Base-by-base conservation (phyloP, 768 basidiomycete genomes). In the Leucocoprinus leucothites region DNA sequence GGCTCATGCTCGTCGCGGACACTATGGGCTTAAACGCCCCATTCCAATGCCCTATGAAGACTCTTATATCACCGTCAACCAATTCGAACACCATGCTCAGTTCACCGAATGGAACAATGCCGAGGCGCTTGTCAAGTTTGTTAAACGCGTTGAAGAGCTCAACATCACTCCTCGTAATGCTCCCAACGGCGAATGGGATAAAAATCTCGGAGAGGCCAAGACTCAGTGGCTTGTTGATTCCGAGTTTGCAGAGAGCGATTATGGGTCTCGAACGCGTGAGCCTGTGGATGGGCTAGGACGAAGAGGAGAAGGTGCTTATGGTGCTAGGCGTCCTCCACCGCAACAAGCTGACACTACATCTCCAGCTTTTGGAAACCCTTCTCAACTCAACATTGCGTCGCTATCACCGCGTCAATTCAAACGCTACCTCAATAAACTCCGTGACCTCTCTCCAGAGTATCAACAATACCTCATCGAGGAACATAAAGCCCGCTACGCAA, bases 21-120 rank as follows among this genome's bases (percentile, higher is more conserved):
- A 92, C 72, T 95, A 84, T 81, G 92, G 92, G 21, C 74, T 94
- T 58, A 95, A 95, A 69, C 86, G 91, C 0, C 87, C 90, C 21
- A 80, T 94, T 21, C 74, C 88, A 2, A 71, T 87, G 44, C 81
- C 86, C 51, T 80, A 82, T 28, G 79, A 80, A 44, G 76, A 82
- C 58, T 81, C 83, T 9, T 82, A 78, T 62, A 82, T 94, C 56
- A 82, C 85, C 18, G 76, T 93, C 24, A 74, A 77, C 48, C 73
- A 82, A 1, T 82, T 88, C 66, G 91, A 94, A 64, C 82, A 86
- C 26, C 81, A 74, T 51, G 82, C 88, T 54, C 77, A 89, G 60
- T 91, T 86, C 67, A 86, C 87, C 21, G 86, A 89, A 59, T 94
- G 91, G 89, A 78, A 78, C 62, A 76, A 79, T 56, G 86, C 80